Base-by-base conservation (phyloP, 179 eudicot species). In the Heliamphora pulchella region DNA sequence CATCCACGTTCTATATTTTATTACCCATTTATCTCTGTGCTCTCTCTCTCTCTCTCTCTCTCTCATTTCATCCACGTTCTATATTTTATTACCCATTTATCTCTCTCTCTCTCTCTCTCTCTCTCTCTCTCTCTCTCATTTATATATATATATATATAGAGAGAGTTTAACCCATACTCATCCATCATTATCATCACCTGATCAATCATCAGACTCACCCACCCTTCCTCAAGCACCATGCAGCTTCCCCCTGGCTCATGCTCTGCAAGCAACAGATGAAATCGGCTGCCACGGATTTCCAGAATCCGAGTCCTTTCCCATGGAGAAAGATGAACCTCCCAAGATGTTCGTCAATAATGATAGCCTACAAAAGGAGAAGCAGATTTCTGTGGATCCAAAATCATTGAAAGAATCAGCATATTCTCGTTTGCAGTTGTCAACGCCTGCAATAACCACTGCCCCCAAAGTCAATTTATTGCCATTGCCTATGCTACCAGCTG, bases 351-450 rank as follows among this genome's bases (percentile, higher is more conserved):
- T 50, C 72, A 85, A 84, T 0, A 80, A 61, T 18, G 83, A 82
- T 31, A 84, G 80, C 86, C 78, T 76, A 6, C 84, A 83, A 57
- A 77, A 76, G 11, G 97, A 91, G 86, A 91, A 79, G 84, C 92
- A 94, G 44, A 91, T 92, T 18, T 90, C 91, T 0, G 89, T 94
- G 3, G 98, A 94, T 66, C 98, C 97, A 3, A 87, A 91, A 57
- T 94, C 98, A 3, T 75, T 94, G 63, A 87, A 80, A 81, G 91
- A 88, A 53, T 53, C 90, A 20, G 11, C 51, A 0, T 22, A 47
- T 74, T 48, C 71, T 17, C 62, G 18, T 47, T 0, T 0, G 17
- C 58, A 15, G 6, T 11, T 13, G 8, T 31, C 81, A 43, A 59
- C 80, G 14, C 61, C 70, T 46, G 57, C 46, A 44, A 13, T 54